Evolutionary conservation across 805 yeast species (phyloP), one percentile per base, ranked within the genome.

Genomic region (Cyberlindnera misumaiensis): DNA sequence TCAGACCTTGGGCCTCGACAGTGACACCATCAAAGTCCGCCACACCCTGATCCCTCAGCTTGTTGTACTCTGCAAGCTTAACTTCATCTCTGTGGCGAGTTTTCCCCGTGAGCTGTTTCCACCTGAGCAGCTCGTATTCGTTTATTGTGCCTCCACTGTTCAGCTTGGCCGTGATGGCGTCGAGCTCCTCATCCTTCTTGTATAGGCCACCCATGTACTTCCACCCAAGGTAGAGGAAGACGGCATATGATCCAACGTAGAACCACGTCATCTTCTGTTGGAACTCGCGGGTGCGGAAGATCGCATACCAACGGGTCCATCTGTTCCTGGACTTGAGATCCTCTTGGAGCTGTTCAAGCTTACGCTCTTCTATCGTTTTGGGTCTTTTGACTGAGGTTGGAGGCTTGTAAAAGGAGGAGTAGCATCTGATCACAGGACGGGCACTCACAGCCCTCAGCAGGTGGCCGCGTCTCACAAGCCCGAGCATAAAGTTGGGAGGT

Each of bases 151-250:
- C 52, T 3, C 40, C 41, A 15, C 49, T 40, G 17, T 48, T 53
- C 59, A 67, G 51, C 63, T 73, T 57, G 41, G 53, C 47, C 51
- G 61, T 41, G 56, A 73, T 44, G 47, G 52, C 42, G 57, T 64
- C 71, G 42, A 77, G 61, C 51, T 81, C 86, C 41, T 73, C 65
- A 44, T 83, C 90, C 58, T 78, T 78, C 32, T 67, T 61, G 56
- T 73, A 83, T 36, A 82, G 57, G 51, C 81, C 83, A 49, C 76
- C 67, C 77, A 83, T 79, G 55, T 79, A 77, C 52, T 70, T 70
- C 41, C 75, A 68, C 37, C 86, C 84, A 41, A 79, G 73, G 15
- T 72, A 64, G 22, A 77, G 56, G 51, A 80, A 72, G 9, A 72
- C 62, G 2, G 67, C 65, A 54, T 82, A 82, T 3, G 76, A 71